Evolutionary conservation across 176 grass and related monocot species (phyloP).

Genomic region (Cocos nucifera): DNA sequence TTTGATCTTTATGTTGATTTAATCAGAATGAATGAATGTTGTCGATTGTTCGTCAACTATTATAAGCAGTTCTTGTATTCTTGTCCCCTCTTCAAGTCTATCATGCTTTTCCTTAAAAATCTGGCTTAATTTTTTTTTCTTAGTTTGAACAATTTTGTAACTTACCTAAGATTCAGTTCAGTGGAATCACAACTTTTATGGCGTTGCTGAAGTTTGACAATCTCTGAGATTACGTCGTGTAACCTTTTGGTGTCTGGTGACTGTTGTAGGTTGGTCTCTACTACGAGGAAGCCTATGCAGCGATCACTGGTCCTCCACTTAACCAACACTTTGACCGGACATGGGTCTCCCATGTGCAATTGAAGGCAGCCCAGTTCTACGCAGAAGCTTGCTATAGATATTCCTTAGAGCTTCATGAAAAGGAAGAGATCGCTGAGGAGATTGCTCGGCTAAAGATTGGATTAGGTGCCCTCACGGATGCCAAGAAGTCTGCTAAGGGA

Average conservation of each 20-base stretch:
- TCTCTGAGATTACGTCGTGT: too few species aligned
- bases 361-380: constrained; percentile 97
- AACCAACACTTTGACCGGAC: constrained; percentile 91
- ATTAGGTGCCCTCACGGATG: constrained; percentile 67
- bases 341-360: constrained; percentile 89
- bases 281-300: constrained; percentile 89
- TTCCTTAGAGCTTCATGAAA: constrained; percentile 83
- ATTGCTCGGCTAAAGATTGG: constrained; percentile 88
- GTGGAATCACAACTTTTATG: too few species aligned
- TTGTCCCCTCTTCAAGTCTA: too few species aligned
- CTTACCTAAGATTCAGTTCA: too few species aligned
- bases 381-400: constrained; percentile 84
- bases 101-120: too few species aligned
- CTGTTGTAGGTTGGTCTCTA: constrained; percentile 75
- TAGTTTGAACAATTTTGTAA: too few species aligned
- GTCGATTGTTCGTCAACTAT: too few species aligned
- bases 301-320: constrained; percentile 53
- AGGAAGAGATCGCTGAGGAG: constrained; percentile 94
- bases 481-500: constrained; percentile 75
- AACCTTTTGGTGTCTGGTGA: too few species aligned
- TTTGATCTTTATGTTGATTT: too few species aligned
- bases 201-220: constrained; percentile 10
- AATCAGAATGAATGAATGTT: too few species aligned
- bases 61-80: too few species aligned
- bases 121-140: too few species aligned